These are phyloP conservation scores for Lepiota venenata DNA, from an alignment of 768 basidiomycete species.

Conservation along the genomic window DNA sequence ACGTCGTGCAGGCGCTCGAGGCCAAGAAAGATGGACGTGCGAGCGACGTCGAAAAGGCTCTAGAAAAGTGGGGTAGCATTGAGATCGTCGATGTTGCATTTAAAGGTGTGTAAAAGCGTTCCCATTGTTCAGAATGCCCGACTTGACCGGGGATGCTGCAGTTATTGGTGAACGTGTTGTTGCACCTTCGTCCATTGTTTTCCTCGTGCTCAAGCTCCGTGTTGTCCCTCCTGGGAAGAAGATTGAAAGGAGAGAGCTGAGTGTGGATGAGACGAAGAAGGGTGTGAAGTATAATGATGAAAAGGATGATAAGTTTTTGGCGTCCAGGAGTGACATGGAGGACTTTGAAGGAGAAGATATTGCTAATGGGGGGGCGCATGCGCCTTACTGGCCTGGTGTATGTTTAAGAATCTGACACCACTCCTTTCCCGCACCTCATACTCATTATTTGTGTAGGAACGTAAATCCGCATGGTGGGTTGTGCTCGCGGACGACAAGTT, in stretches of 20 bases:
- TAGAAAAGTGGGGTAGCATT: conserved; percentile 68
- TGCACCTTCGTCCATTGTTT: conserved; percentile 85
- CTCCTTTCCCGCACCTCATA: neutral
- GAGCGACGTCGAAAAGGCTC: conserved; percentile 56
- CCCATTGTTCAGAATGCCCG: neutral
- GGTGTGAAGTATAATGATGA: conserved; percentile 49
- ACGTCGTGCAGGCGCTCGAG: conserved; percentile 47
- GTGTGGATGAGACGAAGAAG: conserved; percentile 45
- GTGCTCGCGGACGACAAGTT: conserved; percentile 85
- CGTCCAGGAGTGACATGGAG: conserved; percentile 58
- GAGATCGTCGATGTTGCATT: conserved; percentile 83
- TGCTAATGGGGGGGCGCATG: conserved; percentile 69
- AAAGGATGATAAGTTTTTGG: conserved; percentile 70
- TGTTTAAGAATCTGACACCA: conserved; percentile 21
- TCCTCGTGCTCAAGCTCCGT: conserved; percentile 81
- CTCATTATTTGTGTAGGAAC: conserved; percentile 45
- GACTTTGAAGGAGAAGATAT: conserved; percentile 43
- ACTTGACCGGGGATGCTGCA: conserved; percentile 20
- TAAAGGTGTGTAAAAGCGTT: conserved; percentile 55
- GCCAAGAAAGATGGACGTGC: conserved; percentile 46
- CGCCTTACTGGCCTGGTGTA: conserved; percentile 90
- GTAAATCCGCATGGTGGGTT: conserved; percentile 92
- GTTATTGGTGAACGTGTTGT: conserved; percentile 90
- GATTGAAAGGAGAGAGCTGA: conserved; percentile 35
- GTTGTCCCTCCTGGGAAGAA: conserved; percentile 50